Percentiles rank a stretch among this genome's conserved stretches.
phyloP scores from a whole-genome alignment of 2,329 filamentous ascomycete species.

The Alternaria conjuncta region DNA sequence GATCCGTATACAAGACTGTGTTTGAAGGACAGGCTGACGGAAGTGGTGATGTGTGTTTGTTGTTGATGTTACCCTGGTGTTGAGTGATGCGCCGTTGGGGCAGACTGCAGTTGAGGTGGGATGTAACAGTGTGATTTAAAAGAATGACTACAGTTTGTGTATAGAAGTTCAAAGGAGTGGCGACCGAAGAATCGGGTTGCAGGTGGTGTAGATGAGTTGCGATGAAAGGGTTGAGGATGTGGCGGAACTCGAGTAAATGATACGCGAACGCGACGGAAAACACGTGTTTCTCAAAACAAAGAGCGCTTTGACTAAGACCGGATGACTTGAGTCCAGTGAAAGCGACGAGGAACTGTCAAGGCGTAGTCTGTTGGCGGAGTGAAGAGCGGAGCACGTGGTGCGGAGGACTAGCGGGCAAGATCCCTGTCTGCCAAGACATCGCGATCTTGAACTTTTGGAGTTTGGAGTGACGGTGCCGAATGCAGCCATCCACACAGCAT shows the following conservation, averaged over 20 bases:
- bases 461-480: conserved; percentile 13
- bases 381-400: conserved; percentile 19
- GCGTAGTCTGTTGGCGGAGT: neutral
- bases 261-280: neutral
- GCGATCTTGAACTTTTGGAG: conserved; percentile 37
- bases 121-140: neutral
- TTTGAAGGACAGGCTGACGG: neutral
- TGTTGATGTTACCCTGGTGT: neutral
- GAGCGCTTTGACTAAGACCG: no score
- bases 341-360: neutral
- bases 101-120: neutral
- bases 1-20: neutral
- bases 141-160: neutral
- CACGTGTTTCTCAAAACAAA: neutral
- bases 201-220: neutral
- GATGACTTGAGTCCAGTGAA: neutral
- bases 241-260: neutral
- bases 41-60: neutral
- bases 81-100: neutral
- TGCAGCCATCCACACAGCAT: conserved; percentile 35
- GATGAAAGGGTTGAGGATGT: neutral
- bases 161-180: neutral
- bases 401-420: conserved; percentile 8
- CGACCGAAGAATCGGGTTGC: neutral
- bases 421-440: conserved; percentile 39